A percentile compares a stretch with the other conserved stretches of the same genome.
Conservation (phyloP, 1,139 yeast species). For the Geotrichum armillariae region DNA sequence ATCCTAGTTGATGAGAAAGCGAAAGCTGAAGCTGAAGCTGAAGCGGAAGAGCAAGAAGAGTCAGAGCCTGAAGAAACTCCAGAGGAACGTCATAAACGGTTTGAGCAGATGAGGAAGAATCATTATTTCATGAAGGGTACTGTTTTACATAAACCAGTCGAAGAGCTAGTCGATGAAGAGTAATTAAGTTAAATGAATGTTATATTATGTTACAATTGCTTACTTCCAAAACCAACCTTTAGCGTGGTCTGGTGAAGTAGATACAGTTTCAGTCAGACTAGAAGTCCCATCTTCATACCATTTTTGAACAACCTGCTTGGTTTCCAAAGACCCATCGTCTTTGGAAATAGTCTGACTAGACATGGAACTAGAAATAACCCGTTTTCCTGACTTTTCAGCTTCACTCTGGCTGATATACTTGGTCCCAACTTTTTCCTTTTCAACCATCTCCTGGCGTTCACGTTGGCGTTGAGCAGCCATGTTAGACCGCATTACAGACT, state of each 20-base stretch:
- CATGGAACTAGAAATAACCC: slow-evolving; percentile 3
- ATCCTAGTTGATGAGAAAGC: slow-evolving; percentile 27
- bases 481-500: slow-evolving; percentile 16
- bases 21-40: slow-evolving; percentile 34
- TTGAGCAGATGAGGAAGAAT: slow-evolving; percentile 73
- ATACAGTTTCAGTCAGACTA: slow-evolving; percentile 36
- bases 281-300: slow-evolving; percentile 67
- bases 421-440: not conserved
- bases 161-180: slow-evolving; percentile 32
- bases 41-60: slow-evolving; percentile 43
- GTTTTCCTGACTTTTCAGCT: not conserved
- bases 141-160: slow-evolving; percentile 34
- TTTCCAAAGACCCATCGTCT: slow-evolving; percentile 56
- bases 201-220: not conserved
- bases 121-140: slow-evolving; percentile 77
- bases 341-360: slow-evolving; percentile 7
- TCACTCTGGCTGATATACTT: not conserved
- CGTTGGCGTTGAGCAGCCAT: not conserved
- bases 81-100: slow-evolving; percentile 63
- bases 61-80: slow-evolving; percentile 48
- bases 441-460: not conserved
- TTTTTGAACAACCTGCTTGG: slow-evolving; percentile 52
- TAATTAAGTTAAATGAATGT: slow-evolving; percentile 16
- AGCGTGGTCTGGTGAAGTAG: not conserved
- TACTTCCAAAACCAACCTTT: slow-evolving; percentile 35